A percentile compares a stretch with the other conserved stretches of the same genome.
Conservation (phyloP, 2,329 filamentous ascomycete species). For the Arthrinium puccinioides region DNA sequence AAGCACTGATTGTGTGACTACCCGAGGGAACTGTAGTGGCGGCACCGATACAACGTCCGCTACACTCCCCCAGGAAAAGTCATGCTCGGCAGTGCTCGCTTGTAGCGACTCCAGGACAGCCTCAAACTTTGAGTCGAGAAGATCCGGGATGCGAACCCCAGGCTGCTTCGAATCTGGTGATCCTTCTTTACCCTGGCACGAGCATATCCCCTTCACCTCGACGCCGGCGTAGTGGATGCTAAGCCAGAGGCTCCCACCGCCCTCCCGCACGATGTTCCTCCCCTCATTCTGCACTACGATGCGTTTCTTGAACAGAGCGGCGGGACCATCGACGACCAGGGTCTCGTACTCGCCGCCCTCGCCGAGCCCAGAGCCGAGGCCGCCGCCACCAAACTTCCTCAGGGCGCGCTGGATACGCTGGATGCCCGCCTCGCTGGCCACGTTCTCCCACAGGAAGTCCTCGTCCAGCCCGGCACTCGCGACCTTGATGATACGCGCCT, state of each 20-base stretch:
- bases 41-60: neutral
- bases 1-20: conserved; percentile 4
- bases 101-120: conserved; percentile 27
- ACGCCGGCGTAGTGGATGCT: conserved; percentile 52
- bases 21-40: conserved; percentile 2
- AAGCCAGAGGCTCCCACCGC: conserved; percentile 72
- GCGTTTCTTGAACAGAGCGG: conserved; percentile 60
- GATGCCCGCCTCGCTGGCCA: conserved; percentile 50
- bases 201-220: conserved; percentile 28
- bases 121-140: conserved; percentile 59
- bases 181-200: conserved; percentile 6
- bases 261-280: conserved; percentile 51
- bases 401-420: conserved; percentile 45
- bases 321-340: conserved; percentile 74
- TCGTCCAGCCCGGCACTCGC: conserved; percentile 85
- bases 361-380: conserved; percentile 68
- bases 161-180: too few species aligned
- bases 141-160: conserved; percentile 47
- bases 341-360: conserved; percentile 98
- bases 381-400: conserved; percentile 57
- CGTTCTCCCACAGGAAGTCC: conserved; percentile 71
- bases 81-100: neutral
- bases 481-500: conserved; percentile 91
- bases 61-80: neutral
- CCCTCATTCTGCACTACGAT: conserved; percentile 55